A percentile compares a stretch with the other conserved stretches of the same genome.
Evolutionary conservation across 176 grass and related monocot species (phyloP).

Genomic region (Musa schizocarpa): DNA sequence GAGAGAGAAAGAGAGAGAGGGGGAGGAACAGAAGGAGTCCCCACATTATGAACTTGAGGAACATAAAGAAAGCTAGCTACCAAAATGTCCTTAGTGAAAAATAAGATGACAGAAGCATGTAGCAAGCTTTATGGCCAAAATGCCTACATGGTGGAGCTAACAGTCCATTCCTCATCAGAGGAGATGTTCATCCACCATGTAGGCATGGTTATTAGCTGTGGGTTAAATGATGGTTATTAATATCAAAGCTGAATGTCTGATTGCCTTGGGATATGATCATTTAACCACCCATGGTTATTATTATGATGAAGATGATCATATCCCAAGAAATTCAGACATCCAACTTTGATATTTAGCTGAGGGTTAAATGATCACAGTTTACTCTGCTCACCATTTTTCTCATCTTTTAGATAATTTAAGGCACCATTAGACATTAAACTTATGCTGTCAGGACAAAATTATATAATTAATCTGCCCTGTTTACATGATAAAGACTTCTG

Average conservation of each 20-base stretch:
- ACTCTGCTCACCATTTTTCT: neutral
- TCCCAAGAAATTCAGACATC: neutral
- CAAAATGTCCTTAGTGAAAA: constrained; percentile 7
- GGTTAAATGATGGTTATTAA: too few relatives aligned
- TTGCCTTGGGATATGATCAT: neutral
- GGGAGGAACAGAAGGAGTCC: constrained; percentile 21
- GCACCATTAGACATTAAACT: too few relatives aligned
- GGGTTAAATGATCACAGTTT: neutral
- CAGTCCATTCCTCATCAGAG: too few relatives aligned
- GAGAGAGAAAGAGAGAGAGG: constrained; percentile 36
- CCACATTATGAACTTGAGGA: constrained; percentile 15
- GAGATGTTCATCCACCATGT: too few relatives aligned
- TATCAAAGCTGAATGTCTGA: too few relatives aligned
- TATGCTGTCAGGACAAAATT: too few relatives aligned
- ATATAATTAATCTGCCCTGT: too few relatives aligned
- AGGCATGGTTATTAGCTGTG: too few relatives aligned
- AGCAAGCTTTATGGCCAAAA: neutral
- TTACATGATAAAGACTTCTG: too few relatives aligned
- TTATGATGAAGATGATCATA: neutral
- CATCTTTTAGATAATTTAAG: too few relatives aligned
- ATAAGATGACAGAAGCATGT: neutral
- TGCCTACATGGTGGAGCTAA: neutral
- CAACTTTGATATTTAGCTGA: neutral
- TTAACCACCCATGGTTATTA: neutral
- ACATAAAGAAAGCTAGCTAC: constrained; percentile 22